phyloP scores from a whole-genome alignment of 2,329 filamentous ascomycete genomes.

The Exophiala mesophila region DNA sequence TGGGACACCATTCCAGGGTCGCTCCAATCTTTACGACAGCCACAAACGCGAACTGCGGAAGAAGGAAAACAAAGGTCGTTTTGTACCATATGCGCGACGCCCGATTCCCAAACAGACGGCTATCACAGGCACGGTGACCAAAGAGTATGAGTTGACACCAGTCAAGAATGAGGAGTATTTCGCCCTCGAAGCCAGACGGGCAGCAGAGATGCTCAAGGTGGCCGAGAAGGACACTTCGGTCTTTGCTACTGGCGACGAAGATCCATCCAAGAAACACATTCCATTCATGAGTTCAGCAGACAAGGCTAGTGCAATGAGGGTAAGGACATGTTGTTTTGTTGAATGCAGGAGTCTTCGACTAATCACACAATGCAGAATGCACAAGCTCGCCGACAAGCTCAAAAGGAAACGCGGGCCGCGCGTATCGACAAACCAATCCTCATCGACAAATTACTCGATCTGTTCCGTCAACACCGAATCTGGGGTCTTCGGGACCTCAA shows the following conservation, averaged over 20 bases:
- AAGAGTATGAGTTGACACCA: constrained; percentile 71
- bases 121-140: constrained; percentile 65
- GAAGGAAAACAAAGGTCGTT: constrained; percentile 48
- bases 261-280: constrained; percentile 17
- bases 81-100: constrained; percentile 53
- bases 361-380: constrained; percentile 13
- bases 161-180: constrained; percentile 67
- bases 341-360: background rate
- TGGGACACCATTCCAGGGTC: constrained; percentile 38
- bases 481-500: constrained; percentile 92
- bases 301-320: constrained; percentile 17
- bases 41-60: constrained; percentile 42
- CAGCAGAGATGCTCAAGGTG: constrained; percentile 56
- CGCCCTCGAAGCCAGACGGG: constrained; percentile 54
- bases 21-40: constrained; percentile 43
- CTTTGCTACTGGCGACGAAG: constrained; percentile 16
- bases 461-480: constrained; percentile 81
- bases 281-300: constrained; percentile 16
- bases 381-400: constrained; percentile 37
- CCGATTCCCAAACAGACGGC: constrained; percentile 77
- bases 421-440: constrained; percentile 87
- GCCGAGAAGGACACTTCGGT: constrained; percentile 29
- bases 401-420: constrained; percentile 74
- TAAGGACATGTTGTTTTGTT: constrained; percentile 33
- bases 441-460: constrained; percentile 74